A percentile compares a stretch with the other conserved stretches of the same genome.
Evolutionary conservation across 345 rosid species (phyloP).

Genomic region (Eutrema japonicum): DNA sequence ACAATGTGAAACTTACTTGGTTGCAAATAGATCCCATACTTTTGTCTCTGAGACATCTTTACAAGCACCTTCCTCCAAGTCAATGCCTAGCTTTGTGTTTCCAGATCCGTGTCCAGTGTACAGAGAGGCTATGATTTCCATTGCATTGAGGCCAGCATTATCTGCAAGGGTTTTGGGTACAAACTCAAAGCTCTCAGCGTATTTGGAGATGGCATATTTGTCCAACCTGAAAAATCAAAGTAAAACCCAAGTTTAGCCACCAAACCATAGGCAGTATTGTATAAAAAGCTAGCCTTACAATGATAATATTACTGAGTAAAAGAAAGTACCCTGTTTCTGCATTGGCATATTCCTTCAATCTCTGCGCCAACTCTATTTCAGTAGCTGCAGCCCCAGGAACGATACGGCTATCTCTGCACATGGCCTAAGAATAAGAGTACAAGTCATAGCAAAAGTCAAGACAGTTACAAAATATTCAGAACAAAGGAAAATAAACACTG

Average conservation of each 20-base stretch:
- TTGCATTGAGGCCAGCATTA: conserved; percentile 94
- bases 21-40: conserved; percentile 89
- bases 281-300: conserved; percentile 2
- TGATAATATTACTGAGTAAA: background rate
- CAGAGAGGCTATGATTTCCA: conserved; percentile 90
- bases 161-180: conserved; percentile 88
- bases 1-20: conserved; percentile 61
- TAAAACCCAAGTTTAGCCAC: conserved; percentile 6
- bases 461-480: conserved; percentile 1
- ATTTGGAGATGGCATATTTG: conserved; percentile 91
- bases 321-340: conserved; percentile 83
- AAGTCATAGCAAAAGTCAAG: conserved; percentile 3
- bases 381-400: conserved; percentile 97
- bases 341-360: conserved; percentile 87
- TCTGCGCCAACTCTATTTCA: conserved; percentile 93
- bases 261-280: conserved; percentile 7
- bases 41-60: conserved; percentile 66
- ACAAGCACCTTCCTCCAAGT: conserved; percentile 80
- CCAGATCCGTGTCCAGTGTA: conserved; percentile 95
- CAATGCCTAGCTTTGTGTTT: conserved; percentile 82
- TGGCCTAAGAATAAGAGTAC: conserved; percentile 61
- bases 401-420: conserved; percentile 95
- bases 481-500: background rate
- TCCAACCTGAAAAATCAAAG: conserved; percentile 60
- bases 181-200: conserved; percentile 98